Conservation (phyloP, 2,329 filamentous ascomycete species). For the Ophiosphaerella korrae region DNA sequence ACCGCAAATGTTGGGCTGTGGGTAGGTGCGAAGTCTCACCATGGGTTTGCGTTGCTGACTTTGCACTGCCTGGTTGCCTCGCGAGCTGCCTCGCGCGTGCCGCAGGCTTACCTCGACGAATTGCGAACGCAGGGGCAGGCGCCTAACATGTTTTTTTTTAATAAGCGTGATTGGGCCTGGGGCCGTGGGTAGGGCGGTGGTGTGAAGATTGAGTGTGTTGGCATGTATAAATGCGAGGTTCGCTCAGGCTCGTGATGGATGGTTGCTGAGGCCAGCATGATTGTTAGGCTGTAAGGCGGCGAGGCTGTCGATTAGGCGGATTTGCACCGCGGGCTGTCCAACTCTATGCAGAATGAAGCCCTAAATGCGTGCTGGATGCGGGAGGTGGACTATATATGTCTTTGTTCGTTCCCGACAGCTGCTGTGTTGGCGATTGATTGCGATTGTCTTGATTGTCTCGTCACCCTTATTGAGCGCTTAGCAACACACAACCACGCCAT, state of each 20-base stretch:
- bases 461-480: not conserved
- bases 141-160: not conserved
- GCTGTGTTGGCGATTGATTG: too few species aligned
- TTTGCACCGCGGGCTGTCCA: too few species aligned
- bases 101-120: constrained; percentile 1
- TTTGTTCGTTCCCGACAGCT: too few species aligned
- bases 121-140: not conserved
- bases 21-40: not conserved
- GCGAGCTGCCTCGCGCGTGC: not conserved
- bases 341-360: too few species aligned
- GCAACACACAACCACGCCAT: not conserved
- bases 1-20: not conserved
- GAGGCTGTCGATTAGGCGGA: too few species aligned
- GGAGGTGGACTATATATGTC: too few species aligned
- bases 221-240: not conserved
- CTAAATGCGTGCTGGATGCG: too few species aligned
- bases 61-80: not conserved
- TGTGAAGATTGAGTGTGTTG: too few species aligned
- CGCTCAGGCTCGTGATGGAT: not conserved
- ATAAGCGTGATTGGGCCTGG: not conserved
- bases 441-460: too few species aligned
- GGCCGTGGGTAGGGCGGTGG: not conserved
- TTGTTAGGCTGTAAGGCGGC: not conserved
- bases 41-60: not conserved
- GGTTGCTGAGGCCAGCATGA: too few species aligned